A percentile compares a stretch with the other conserved stretches of the same genome.
Evolutionary conservation across 345 rosid genomes (phyloP).

Genomic region (Moricandia moricandioides): DNA sequence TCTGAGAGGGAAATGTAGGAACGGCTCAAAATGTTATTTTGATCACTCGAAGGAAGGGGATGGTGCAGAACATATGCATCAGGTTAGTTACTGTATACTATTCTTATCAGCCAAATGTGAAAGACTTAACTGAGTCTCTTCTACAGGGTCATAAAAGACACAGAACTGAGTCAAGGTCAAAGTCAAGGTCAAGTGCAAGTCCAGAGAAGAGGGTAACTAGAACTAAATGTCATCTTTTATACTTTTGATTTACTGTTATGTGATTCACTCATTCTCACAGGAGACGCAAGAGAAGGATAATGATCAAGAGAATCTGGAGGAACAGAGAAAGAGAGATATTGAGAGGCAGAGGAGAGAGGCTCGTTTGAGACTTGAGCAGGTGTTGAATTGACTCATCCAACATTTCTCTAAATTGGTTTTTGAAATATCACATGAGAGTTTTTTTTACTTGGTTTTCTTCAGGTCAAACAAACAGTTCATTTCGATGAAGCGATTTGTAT

Average conservation of each 20-base stretch:
- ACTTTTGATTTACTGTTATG: neutral
- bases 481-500: neutral
- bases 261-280: neutral
- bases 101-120: neutral
- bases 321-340: neutral
- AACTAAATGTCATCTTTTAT: neutral
- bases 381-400: neutral
- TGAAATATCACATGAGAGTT: neutral
- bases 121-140: neutral
- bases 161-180: neutral
- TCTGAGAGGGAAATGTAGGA: neutral
- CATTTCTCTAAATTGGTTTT: neutral
- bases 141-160: neutral
- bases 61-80: neutral
- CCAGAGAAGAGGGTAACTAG: slow-evolving; percentile 2
- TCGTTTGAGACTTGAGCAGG: neutral
- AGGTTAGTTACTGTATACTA: neutral
- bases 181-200: neutral
- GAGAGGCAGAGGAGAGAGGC: slow-evolving; percentile 4
- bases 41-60: neutral
- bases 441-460: neutral
- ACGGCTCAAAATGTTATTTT: neutral
- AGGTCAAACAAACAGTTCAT: neutral
- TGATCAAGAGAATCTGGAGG: neutral
- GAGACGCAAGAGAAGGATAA: neutral